Conservation (phyloP, 495 filamentous ascomycete species). For the Aspergillus conjunctus region DNA sequence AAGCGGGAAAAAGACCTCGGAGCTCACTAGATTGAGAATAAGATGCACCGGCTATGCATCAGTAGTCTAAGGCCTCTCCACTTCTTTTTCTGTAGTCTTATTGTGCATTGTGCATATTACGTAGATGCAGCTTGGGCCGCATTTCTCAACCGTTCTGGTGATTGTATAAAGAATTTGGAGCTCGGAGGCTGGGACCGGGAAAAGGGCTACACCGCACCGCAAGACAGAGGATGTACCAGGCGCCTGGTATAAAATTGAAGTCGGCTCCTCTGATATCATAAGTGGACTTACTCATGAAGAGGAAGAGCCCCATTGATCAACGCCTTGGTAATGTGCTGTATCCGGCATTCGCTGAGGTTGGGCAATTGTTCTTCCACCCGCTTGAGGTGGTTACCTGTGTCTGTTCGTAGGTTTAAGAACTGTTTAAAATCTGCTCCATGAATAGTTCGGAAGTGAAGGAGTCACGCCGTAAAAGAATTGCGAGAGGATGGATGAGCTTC, state of each 20-base stretch:
- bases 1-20: constrained; percentile 14
- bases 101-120: not conserved
- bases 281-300: not conserved
- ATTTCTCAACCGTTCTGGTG: not conserved
- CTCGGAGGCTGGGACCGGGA: not conserved
- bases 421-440: too few species aligned
- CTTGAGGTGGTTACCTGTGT: too few species aligned
- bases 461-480: not conserved
- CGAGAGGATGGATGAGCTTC: not conserved
- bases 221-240: not conserved
- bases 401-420: too few species aligned
- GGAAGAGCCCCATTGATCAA: not conserved
- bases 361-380: too few species aligned
- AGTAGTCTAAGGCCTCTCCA: constrained; percentile 3
- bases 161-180: not conserved
- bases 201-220: constrained; percentile 13
- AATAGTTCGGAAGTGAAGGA: not conserved
- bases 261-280: constrained; percentile 8
- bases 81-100: not conserved
- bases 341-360: too few species aligned
- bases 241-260: not conserved
- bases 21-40: constrained; percentile 6
- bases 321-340: not conserved
- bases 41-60: constrained; percentile 12
- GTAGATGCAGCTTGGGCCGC: not conserved